Conservation (phyloP, 1,284 basidiomycete genomes). For the Fomes fomentarius region DNA sequence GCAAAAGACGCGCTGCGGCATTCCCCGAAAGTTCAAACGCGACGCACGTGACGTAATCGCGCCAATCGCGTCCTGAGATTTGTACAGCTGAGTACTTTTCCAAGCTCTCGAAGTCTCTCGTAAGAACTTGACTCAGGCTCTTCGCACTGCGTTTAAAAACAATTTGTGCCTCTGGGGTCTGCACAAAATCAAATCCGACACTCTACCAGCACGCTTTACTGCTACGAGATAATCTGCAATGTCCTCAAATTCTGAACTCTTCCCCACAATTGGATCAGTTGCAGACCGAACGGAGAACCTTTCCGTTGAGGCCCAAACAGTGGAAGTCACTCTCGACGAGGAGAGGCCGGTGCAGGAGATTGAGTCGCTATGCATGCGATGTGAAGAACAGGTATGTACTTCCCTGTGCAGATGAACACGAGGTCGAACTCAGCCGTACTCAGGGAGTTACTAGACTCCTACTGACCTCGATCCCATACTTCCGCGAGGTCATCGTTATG, state of each 20-base stretch:
- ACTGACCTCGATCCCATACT: constrained; percentile 95
- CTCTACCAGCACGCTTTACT: background rate
- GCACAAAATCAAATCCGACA: background rate
- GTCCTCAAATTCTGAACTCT: constrained; percentile 37
- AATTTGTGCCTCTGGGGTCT: background rate
- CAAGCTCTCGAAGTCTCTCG: constrained; percentile 17
- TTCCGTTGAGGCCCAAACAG: constrained; percentile 29
- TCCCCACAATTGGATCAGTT: constrained; percentile 51
- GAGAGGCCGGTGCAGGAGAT: constrained; percentile 76
- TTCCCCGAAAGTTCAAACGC: constrained; percentile 5
- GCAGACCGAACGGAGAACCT: constrained; percentile 42
- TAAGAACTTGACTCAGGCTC: constrained; percentile 1
- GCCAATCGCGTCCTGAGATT: constrained; percentile 13
- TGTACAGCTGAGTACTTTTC: constrained; percentile 18
- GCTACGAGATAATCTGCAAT: constrained; percentile 13
- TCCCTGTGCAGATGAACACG: constrained; percentile 8
- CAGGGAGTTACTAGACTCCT: constrained; percentile 92
- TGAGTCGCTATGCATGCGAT: constrained; percentile 94
- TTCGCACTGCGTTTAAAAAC: constrained; percentile 7
- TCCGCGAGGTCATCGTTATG: constrained; percentile 94
- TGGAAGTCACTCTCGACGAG: constrained; percentile 51
- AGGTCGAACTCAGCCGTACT: background rate
- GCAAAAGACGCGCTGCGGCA: constrained; percentile 7
- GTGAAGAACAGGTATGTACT: constrained; percentile 75
- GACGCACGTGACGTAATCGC: constrained; percentile 23